Evolutionary conservation across 2,329 filamentous ascomycete genomes (phyloP).

Genomic region (Penicillium sp.): DNA sequence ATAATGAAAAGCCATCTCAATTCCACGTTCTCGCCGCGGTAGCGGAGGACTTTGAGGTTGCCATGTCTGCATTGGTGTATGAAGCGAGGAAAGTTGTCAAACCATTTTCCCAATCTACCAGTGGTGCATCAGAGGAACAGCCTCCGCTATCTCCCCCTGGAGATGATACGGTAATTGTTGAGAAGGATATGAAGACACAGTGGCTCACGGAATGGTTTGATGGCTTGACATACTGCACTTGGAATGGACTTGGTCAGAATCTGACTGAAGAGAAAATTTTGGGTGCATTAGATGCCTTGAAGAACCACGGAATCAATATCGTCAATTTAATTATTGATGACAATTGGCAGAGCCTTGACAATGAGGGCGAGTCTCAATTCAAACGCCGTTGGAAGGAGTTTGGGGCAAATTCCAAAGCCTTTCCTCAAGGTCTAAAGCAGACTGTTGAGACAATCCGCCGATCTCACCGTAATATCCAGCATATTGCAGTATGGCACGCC

Average conservation of each 20-base stretch:
- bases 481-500: constrained; percentile 94
- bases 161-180: constrained; percentile 45
- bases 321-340: constrained; percentile 93
- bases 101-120: constrained; percentile 22
- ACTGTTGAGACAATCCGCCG: constrained; percentile 69
- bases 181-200: constrained; percentile 43
- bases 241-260: constrained; percentile 86
- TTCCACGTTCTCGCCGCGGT: constrained; percentile 69
- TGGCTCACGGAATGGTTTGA: constrained; percentile 92
- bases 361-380: constrained; percentile 54
- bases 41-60: constrained; percentile 70
- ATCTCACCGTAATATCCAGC: constrained; percentile 69
- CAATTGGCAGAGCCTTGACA: constrained; percentile 83
- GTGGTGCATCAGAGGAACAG: constrained; percentile 15
- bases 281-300: constrained; percentile 69
- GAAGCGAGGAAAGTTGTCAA: constrained; percentile 70
- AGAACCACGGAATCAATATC: constrained; percentile 71
- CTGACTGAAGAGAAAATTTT: constrained; percentile 80
- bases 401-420: constrained; percentile 76
- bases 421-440: constrained; percentile 75
- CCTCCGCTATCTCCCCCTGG: constrained; percentile 34
- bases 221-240: constrained; percentile 91
- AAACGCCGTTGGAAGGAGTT: constrained; percentile 71
- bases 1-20: constrained; percentile 57
- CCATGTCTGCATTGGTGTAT: constrained; percentile 80